These are phyloP conservation scores for Penicillium crustosum DNA, from an alignment of 2,329 filamentous ascomycete species.

Conservation along the genomic window DNA sequence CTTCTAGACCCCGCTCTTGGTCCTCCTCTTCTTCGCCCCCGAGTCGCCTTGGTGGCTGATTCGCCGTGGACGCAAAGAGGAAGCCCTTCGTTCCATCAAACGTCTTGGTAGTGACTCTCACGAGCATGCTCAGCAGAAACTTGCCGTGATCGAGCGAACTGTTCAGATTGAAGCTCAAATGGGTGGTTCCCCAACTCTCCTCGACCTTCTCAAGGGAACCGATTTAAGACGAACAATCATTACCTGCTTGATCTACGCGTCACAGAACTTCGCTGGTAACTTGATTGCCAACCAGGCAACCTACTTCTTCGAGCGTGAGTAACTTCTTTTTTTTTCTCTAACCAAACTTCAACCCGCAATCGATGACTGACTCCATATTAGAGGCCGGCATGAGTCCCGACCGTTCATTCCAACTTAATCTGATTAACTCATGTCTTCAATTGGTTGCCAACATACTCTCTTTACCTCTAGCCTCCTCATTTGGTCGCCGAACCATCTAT, in stretches of 20 bases:
- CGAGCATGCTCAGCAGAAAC: constrained; percentile 20
- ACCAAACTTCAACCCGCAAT: neutral
- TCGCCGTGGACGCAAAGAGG: constrained; percentile 27
- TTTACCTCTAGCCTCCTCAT: constrained; percentile 39
- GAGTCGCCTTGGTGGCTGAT: constrained; percentile 34
- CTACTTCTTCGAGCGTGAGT: constrained; percentile 55
- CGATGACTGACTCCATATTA: constrained; percentile 15
- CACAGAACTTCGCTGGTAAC: constrained; percentile 58
- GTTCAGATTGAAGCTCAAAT: constrained; percentile 33
- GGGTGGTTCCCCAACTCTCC: constrained; percentile 27
- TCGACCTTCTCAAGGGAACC: constrained; percentile 36
- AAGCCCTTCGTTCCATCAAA: constrained; percentile 27
- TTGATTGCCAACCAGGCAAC: constrained; percentile 63
- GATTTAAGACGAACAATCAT: constrained; percentile 34
- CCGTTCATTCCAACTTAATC: constrained; percentile 32
- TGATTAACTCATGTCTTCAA: constrained; percentile 32
- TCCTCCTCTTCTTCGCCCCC: constrained; percentile 30
- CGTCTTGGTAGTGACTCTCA: constrained; percentile 22
- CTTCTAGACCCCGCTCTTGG: constrained; percentile 28
- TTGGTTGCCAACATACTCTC: constrained; percentile 40
- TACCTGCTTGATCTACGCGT: constrained; percentile 34
- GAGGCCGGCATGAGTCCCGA: constrained; percentile 31
- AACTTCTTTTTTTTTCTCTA: neutral
- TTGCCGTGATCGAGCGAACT: constrained; percentile 37
- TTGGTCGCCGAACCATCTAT: constrained; percentile 45